These are phyloP conservation scores for Centrapalus pauciflorus DNA, from an alignment of 129 eudicot species.

Conservation along the genomic window DNA sequence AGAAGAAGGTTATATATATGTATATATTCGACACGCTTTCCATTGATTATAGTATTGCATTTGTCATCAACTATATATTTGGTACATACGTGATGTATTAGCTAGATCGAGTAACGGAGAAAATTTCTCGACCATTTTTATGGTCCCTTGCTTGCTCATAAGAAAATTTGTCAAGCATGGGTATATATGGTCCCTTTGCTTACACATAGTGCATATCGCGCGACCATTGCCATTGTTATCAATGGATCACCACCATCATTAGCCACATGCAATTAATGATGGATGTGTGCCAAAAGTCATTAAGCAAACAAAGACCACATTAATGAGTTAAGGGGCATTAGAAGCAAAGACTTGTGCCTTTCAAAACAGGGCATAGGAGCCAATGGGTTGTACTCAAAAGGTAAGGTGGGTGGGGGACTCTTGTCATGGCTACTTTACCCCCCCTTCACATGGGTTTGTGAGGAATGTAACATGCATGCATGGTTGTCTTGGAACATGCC, in stretches of 20 bases:
- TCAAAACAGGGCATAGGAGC: constrained; percentile 36
- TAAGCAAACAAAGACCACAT: constrained; percentile 12
- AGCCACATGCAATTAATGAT: constrained; percentile 11
- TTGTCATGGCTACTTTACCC: constrained; percentile 33
- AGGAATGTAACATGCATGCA: constrained; percentile 32
- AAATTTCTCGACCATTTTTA: background rate
- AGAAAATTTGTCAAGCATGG: too few species aligned
- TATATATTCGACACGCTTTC: too few species aligned
- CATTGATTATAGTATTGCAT: too few species aligned
- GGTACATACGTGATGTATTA: background rate
- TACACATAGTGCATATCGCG: too few species aligned
- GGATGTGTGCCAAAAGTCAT: constrained; percentile 16
- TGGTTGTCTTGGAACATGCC: constrained; percentile 54
- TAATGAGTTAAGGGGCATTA: constrained; percentile 16
- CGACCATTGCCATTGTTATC: too few species aligned
- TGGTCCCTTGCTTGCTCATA: constrained; percentile 13
- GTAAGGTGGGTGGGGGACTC: constrained; percentile 25
- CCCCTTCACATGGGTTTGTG: constrained; percentile 43
- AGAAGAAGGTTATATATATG: too few species aligned
- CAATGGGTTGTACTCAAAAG: constrained; percentile 34
- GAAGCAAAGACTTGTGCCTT: constrained; percentile 31
- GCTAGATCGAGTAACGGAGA: too few species aligned
- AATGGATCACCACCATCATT: constrained; percentile 8
- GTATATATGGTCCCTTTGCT: too few species aligned
- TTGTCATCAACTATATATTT: background rate